Evolutionary conservation across 2,329 filamentous ascomycete species (phyloP).

Genomic region (Aaosphaeria pasadenensis): DNA sequence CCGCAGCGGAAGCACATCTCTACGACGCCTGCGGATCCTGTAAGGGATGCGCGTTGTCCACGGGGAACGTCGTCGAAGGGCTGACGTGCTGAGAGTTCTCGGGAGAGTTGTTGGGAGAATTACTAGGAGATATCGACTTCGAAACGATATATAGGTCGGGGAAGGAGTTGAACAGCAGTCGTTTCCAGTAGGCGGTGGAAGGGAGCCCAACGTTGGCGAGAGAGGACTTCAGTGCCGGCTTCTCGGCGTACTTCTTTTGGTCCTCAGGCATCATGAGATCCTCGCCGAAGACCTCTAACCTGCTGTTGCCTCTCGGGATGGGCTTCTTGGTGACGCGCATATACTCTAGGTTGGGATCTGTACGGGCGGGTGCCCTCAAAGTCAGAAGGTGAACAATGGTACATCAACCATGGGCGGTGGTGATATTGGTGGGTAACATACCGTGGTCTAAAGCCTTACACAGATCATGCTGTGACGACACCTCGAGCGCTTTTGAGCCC

Average conservation of each 20-base stretch:
- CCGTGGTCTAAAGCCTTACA: constrained; percentile 38
- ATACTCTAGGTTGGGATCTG: constrained; percentile 39
- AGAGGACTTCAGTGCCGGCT: constrained; percentile 46
- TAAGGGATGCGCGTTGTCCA: constrained; percentile 22
- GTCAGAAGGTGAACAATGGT: constrained; percentile 2
- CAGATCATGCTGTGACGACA: constrained; percentile 44
- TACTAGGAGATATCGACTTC: constrained; percentile 34
- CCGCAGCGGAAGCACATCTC: not conserved
- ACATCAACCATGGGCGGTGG: too few species aligned
- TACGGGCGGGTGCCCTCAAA: constrained; percentile 6
- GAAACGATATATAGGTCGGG: constrained; percentile 50
- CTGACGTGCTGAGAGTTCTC: constrained; percentile 37
- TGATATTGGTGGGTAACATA: constrained; percentile 4
- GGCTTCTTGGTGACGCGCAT: constrained; percentile 46
- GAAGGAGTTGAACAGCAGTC: constrained; percentile 44
- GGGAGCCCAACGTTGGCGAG: constrained; percentile 48
- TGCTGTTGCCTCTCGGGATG: constrained; percentile 46
- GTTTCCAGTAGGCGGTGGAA: constrained; percentile 44
- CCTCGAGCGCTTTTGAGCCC: constrained; percentile 35
- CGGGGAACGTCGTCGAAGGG: constrained; percentile 31
- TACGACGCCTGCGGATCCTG: constrained; percentile 14
- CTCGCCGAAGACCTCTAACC: constrained; percentile 45
- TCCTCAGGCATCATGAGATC: constrained; percentile 40
- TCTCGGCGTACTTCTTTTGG: constrained; percentile 38
- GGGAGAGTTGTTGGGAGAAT: constrained; percentile 37